phyloP scores from a whole-genome alignment of 1,284 basidiomycete species.

The Dichomitus squalens region DNA sequence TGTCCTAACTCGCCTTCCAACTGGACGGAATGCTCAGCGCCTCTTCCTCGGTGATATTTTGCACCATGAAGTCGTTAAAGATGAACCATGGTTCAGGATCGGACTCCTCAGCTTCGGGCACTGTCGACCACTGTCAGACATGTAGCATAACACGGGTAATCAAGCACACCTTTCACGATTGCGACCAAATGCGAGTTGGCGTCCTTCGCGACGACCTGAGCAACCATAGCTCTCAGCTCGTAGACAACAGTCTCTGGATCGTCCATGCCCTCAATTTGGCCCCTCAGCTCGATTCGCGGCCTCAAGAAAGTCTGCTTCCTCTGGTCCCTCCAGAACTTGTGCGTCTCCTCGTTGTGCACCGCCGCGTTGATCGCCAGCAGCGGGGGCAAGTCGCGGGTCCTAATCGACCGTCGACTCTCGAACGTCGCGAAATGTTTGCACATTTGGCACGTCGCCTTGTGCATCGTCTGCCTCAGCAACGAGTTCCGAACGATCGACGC shows the following conservation, averaged over 20 bases:
- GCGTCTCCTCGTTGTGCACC: conserved; percentile 76
- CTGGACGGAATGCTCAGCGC: conserved; percentile 85
- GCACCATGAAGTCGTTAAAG: conserved; percentile 97
- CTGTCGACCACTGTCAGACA: conserved; percentile 35
- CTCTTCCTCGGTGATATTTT: conserved; percentile 82
- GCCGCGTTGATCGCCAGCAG: conserved; percentile 90
- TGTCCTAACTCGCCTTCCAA: conserved; percentile 78
- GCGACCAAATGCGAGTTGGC: conserved; percentile 88
- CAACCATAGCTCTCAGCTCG: conserved; percentile 79
- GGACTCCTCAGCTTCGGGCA: conserved; percentile 63
- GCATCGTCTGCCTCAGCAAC: conserved; percentile 78
- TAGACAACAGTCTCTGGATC: conserved; percentile 64
- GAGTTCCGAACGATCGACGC: conserved; percentile 75
- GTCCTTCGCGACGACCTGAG: conserved; percentile 81
- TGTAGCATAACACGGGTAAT: neutral
- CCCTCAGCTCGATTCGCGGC: conserved; percentile 53
- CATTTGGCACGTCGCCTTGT: conserved; percentile 84
- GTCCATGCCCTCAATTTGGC: conserved; percentile 61
- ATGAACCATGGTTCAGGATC: conserved; percentile 77
- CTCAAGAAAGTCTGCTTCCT: conserved; percentile 56
- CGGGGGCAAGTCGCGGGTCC: conserved; percentile 74
- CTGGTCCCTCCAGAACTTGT: conserved; percentile 79
- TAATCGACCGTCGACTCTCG: conserved; percentile 72
- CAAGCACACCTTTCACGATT: conserved; percentile 70
- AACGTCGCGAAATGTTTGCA: conserved; percentile 83